phyloP scores from a whole-genome alignment of 2,329 filamentous ascomycete genomes.

The Colletotrichum cereale region DNA sequence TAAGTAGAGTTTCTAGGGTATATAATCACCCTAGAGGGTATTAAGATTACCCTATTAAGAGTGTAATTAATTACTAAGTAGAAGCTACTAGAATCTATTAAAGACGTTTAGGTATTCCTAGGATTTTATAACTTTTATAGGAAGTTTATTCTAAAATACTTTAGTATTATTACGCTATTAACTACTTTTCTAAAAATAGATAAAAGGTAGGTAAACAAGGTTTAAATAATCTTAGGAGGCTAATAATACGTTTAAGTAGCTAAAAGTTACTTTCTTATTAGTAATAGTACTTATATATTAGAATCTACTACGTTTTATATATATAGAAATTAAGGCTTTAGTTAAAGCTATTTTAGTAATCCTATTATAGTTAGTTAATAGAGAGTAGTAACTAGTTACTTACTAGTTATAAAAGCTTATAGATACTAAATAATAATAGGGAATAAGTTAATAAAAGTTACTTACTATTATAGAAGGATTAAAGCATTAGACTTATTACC shows the following conservation, averaged over 20 bases:
- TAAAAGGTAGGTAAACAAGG: background rate
- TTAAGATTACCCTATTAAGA: no score
- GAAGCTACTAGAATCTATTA: background rate
- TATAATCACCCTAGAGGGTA: no score
- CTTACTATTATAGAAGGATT: background rate
- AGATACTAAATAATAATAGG: background rate
- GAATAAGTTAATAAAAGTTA: background rate
- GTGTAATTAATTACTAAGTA: background rate
- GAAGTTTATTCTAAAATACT: background rate
- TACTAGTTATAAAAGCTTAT: background rate
- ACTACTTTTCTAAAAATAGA: background rate
- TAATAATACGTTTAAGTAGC: no score
- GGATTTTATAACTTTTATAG: background rate
- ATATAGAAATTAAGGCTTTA: background rate
- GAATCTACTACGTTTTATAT: no score
- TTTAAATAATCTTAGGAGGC: background rate
- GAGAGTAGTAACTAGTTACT: background rate
- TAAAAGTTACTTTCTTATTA: no score
- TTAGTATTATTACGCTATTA: background rate
- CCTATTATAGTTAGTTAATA: rapidly evolving
- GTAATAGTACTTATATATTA: no score
- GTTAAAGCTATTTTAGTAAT: background rate
- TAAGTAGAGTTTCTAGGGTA: background rate
- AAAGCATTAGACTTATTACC: background rate
- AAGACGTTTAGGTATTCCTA: background rate